Evolutionary conservation across 176 grass and related monocot genomes (phyloP).

Genomic region (sorghum (Sorghum bicolor)): DNA sequence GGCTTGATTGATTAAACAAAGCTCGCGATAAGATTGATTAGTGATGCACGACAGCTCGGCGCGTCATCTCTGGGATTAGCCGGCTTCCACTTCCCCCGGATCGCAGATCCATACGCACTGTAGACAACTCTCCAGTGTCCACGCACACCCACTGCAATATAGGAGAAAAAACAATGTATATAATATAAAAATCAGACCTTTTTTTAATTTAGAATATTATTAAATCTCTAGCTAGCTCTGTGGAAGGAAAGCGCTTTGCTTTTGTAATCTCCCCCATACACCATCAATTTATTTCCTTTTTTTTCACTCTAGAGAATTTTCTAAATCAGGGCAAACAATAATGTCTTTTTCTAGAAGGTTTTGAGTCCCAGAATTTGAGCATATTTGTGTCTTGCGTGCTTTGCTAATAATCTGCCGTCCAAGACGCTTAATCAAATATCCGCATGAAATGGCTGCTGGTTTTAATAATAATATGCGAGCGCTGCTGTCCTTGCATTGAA

Average conservation of each 20-base stretch:
- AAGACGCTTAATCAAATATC: not conserved
- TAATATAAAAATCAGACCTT: not conserved
- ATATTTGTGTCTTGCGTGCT: not conserved
- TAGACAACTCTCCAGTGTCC: not conserved
- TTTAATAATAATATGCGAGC: slow-evolving; percentile 6
- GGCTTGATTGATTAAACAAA: slow-evolving; percentile 17
- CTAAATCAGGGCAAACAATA: not conserved
- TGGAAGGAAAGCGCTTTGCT: not conserved
- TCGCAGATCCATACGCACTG: not conserved
- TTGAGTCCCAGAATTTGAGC: not conserved
- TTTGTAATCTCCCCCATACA: not conserved
- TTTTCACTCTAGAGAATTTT: not conserved
- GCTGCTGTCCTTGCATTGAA: not conserved
- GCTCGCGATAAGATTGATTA: slow-evolving; percentile 29
- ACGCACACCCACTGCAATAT: not conserved
- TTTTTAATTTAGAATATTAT: not conserved
- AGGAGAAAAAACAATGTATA: not conserved
- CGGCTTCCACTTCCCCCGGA: not conserved
- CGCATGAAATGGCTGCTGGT: slow-evolving; percentile 22
- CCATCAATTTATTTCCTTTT: not conserved
- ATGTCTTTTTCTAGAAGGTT: not conserved
- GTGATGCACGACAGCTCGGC: slow-evolving; percentile 23
- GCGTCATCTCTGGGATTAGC: slow-evolving; percentile 4
- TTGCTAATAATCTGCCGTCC: not conserved
- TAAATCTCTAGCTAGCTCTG: not conserved